phyloP scores from a whole-genome alignment of 208 protist species.

The Tritrichomonas foetus region DNA sequence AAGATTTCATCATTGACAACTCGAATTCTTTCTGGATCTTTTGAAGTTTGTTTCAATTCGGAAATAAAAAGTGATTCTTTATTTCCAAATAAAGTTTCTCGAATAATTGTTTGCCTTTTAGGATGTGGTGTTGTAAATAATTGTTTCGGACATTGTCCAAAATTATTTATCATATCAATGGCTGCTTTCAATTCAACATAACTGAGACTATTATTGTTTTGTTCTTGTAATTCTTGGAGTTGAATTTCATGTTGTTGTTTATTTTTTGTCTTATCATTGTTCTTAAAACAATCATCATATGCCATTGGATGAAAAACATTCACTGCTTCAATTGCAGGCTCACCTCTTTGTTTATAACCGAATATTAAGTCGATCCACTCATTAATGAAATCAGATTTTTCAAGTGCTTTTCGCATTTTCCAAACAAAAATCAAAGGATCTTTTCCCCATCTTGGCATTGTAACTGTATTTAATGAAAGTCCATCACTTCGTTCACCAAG shows the following conservation, averaged over 20 bases:
- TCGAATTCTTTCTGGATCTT: too few species aligned
- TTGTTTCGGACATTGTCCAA: conserved; percentile 16
- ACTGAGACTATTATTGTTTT: background rate
- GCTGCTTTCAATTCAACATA: background rate
- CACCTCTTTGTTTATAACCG: background rate
- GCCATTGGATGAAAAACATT: background rate
- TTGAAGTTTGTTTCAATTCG: too few species aligned
- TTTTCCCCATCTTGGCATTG: background rate
- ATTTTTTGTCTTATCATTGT: too few species aligned
- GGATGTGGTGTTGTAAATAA: background rate
- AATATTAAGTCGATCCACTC: conserved; percentile 25
- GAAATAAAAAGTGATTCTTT: too few species aligned
- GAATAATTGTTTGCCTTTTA: too few species aligned
- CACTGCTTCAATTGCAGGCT: background rate
- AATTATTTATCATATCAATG: background rate
- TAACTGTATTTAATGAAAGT: background rate
- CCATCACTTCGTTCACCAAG: background rate
- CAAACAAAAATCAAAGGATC: background rate
- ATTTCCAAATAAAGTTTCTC: background rate
- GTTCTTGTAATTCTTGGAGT: too few species aligned
- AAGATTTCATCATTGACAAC: too few species aligned
- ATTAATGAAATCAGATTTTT: background rate
- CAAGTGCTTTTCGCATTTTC: background rate
- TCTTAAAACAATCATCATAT: background rate
- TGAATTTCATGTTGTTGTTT: too few species aligned